Base-by-base conservation (phyloP, 805 yeast species). In the Spathaspora girioi region DNA sequence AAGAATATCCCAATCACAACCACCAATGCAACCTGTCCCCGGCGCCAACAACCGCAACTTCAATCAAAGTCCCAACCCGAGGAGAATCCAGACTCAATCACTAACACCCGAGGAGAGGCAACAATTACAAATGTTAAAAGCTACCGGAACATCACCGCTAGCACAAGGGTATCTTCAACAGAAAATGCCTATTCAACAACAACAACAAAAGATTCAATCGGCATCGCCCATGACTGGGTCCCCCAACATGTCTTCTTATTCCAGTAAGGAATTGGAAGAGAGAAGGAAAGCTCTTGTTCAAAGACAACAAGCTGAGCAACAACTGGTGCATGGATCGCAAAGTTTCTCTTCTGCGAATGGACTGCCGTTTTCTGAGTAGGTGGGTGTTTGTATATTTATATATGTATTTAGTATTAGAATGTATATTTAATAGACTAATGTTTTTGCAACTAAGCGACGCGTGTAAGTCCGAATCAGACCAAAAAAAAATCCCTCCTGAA, bases 61-160 rank as follows among this genome's bases (percentile, higher is more conserved):
- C 19, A 50, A 29, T 51, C 52, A 29, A 35, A 45, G 47, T 45
- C 38, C 62, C 60, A 18, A 67, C 59, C 44, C 67, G 69, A 14
- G 76, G 77, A 8, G 68, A 68, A 11, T 45, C n/a, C 47, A 44
- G 41, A 26, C 45, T 14, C n/a, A 42, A 12, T 29, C 49, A 23
- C 60, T 77, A 50, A 71, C 76, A 5, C 76, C 77, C 2, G 76
- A 72, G 52, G 81, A 76, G 51, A 59, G 70, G 52, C 70, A 64
- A 50, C 77, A 69, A 57, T 63, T 73, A 29, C 77, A 69, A 49
- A 69, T 65, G 67, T 64, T 73, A 43, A 70, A 72, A 58, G 69
- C 73, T 23, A 66, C 67, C 11, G 63, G 66, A 52, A 57, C 66
- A 48, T 70, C 66, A 6, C 47, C 53, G 2, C 45, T 47, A 8